Evolutionary conservation across 768 basidiomycete species (phyloP), one percentile per base, ranked within the genome.

Genomic region (Leccinum pellstonianum): DNA sequence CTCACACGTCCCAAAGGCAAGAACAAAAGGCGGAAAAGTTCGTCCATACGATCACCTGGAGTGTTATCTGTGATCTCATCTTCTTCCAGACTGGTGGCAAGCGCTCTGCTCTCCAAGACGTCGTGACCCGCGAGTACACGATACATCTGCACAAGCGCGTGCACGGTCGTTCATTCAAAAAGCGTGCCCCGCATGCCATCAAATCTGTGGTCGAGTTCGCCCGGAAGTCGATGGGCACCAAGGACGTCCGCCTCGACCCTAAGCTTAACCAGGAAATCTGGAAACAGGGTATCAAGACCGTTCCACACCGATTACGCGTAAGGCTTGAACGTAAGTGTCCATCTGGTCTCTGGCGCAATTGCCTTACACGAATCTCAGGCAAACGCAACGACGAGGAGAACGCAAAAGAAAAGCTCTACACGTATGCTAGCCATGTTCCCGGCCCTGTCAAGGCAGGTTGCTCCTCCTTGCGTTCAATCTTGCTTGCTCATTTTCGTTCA

Each of bases 351-450:
- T n/a, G 29, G 1, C 9, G 43, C 35, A 1, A 4, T 47, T 15
- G 21, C 46, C 57, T 64, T 31, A 68, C 27, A 6, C 14, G 12
- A 14, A 31, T 61, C 15, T 35, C 68, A 95, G 91, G 96, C 70
- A 96, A 95, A 82, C 91, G 97, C 71, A 98, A 98, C 77, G 96
- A 99, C 77, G 95, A 98, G 68, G 96, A 99, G 82, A 90, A 88
- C 69, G 96, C 97, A 60, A 97, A 95, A 81, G 95, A 96, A 83
- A 97, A 95, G 81, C 88, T 97, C 58, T 98, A 80, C 83, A 95
- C 92, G 31, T 93, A 94, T 74, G 95, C 91, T 64, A 85, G 85
- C 60, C 84, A 91, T 72, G 87, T 97, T 57, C 81, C 86, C 50
- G 69, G 76, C 8, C 78, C 87, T 49, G 94, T 93, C 88, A 95